Conservation (phyloP, 129 eudicot genomes). For the Mikania micrantha region DNA sequence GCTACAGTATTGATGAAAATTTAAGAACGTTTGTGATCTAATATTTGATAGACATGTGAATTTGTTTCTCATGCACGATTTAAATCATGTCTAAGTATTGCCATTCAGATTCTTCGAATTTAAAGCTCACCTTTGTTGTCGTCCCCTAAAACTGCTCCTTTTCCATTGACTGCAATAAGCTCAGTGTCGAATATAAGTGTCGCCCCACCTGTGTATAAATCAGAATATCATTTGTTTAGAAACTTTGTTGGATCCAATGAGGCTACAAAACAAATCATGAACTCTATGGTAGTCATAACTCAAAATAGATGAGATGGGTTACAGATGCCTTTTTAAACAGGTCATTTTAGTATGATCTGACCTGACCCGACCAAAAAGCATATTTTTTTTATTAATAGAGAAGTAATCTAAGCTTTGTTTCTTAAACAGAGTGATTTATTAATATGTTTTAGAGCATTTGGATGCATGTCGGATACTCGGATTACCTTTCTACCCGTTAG, state of each 20-base stretch:
- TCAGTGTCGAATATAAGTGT: conserved; percentile 91
- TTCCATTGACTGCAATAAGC: conserved; percentile 82
- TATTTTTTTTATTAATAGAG: not conserved
- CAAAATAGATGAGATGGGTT: not conserved
- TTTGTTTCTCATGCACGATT: not conserved
- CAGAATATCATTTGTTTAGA: not conserved
- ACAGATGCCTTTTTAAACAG: not conserved
- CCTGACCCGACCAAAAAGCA: not conserved
- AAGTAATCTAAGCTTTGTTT: not conserved
- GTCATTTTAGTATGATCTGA: not conserved
- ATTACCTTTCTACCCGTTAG: not conserved
- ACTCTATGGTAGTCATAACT: not conserved
- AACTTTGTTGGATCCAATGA: not conserved
- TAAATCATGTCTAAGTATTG: not conserved
- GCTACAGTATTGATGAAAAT: not conserved
- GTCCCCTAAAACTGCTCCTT: conserved; percentile 36
- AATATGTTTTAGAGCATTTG: not conserved
- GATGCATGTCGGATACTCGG: not conserved
- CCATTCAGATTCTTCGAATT: conserved; percentile 2
- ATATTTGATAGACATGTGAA: not conserved
- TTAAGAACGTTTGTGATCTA: not conserved
- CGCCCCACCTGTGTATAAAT: conserved; percentile 66
- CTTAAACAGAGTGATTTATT: not conserved
- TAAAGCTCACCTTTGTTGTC: conserved; percentile 45
- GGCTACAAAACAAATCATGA: not conserved